These are phyloP conservation scores for Malus orientalis DNA, from an alignment of 306 rosid genomes.

Conservation along the genomic window DNA sequence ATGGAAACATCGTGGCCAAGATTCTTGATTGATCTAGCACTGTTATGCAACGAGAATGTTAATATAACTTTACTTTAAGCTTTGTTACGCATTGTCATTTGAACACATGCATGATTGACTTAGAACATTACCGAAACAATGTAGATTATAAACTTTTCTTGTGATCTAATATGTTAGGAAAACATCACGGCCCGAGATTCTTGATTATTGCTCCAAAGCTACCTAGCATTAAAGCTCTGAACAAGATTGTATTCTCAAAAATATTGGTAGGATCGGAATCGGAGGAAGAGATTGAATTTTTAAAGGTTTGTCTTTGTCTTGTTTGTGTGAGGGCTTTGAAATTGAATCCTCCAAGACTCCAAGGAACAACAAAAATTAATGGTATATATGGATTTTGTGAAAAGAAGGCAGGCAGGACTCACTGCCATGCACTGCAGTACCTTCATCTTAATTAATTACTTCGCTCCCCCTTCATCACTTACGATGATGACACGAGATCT, in stretches of 20 bases:
- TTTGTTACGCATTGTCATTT: too few relatives aligned
- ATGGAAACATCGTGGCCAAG: neutral
- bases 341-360: slow-evolving; percentile 10
- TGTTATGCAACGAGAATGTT: neutral
- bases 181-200: neutral
- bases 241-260: neutral
- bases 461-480: slow-evolving; percentile 11
- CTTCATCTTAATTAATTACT: slow-evolving; percentile 21
- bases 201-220: slow-evolving; percentile 31
- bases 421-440: neutral
- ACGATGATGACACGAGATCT: slow-evolving; percentile 15
- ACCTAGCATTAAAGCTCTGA: neutral
- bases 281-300: neutral
- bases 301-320: slow-evolving; percentile 20
- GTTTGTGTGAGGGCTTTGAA: slow-evolving; percentile 17
- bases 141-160: neutral
- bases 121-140: too few relatives aligned
- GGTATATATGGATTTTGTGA: slow-evolving; percentile 21
- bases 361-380: slow-evolving; percentile 20
- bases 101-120: neutral
- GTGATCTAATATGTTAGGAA: neutral
- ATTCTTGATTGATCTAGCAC: neutral
- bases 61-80: too few relatives aligned
- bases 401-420: slow-evolving; percentile 45
- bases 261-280: neutral